These are phyloP conservation scores for Cyclostephanos invisitatus DNA, from an alignment of 108 stramenopile genomes.

Conservation along the genomic window DNA sequence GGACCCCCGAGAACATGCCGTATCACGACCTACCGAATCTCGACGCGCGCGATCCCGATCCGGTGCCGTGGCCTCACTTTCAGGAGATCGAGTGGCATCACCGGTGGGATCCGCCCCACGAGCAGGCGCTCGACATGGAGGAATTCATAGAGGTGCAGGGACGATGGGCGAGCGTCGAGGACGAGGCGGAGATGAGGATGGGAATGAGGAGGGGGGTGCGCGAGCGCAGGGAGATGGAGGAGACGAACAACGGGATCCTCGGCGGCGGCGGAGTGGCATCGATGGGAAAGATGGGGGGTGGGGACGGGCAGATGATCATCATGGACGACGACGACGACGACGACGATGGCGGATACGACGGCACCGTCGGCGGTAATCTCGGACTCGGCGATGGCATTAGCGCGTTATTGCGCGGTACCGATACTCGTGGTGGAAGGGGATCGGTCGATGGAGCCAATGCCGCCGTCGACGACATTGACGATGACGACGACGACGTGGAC, in stretches of 20 bases:
- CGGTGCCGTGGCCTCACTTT: constrained; percentile 91
- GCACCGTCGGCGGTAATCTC: constrained; percentile 61
- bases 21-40: constrained; percentile 81
- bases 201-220: constrained; percentile 71
- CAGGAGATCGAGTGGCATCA: constrained; percentile 92
- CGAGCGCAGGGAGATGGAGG: constrained; percentile 72
- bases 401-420: too few relatives aligned
- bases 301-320: constrained; percentile 52
- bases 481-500: constrained; percentile 50
- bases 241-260: constrained; percentile 29
- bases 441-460: constrained; percentile 48
- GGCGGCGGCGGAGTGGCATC: constrained; percentile 33
- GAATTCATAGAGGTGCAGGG: constrained; percentile 84
- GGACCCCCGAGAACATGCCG: constrained; percentile 84
- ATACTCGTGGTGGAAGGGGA: too few relatives aligned
- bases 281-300: background rate
- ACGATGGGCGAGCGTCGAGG: constrained; percentile 80
- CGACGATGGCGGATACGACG: background rate
- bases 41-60: constrained; percentile 76
- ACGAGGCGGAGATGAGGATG: constrained; percentile 82
- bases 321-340: constrained; percentile 84
- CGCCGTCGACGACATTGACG: constrained; percentile 43
- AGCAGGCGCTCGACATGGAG: constrained; percentile 75
- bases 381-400: constrained; percentile 74
- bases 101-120: constrained; percentile 82